Conservation (phyloP, 345 rosid genomes). For the Dimocarpus longan region DNA sequence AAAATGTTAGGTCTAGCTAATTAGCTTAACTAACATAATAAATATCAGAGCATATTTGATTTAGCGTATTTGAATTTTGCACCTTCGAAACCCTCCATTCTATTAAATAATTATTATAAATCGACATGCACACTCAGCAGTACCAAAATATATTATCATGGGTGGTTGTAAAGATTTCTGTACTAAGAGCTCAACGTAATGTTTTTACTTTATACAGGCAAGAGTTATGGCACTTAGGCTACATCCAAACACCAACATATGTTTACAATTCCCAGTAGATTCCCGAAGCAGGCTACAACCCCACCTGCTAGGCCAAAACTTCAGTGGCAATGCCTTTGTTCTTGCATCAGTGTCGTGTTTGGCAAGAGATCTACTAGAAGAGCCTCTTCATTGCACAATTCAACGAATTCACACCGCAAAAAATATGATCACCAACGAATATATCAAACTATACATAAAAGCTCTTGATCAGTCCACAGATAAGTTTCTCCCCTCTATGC, state of each 20-base stretch:
- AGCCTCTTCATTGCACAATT: slow-evolving; percentile 20
- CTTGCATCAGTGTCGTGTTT: slow-evolving; percentile 29
- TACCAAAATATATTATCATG: not conserved
- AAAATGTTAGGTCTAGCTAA: too few species aligned
- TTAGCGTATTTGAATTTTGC: not conserved
- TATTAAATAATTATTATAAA: too few species aligned
- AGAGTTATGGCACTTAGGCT: slow-evolving; percentile 20
- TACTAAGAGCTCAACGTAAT: not conserved
- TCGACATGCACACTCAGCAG: too few species aligned
- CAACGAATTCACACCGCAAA: slow-evolving; percentile 22
- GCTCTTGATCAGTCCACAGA: slow-evolving; percentile 26
- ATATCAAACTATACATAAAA: slow-evolving; percentile 21
- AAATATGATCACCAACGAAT: slow-evolving; percentile 15
- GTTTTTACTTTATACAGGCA: slow-evolving; percentile 10
- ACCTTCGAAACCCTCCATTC: not conserved
- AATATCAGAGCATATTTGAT: not conserved
- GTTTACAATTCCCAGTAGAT: slow-evolving; percentile 31
- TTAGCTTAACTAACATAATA: too few species aligned
- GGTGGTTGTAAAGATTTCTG: not conserved
- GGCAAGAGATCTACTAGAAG: slow-evolving; percentile 15
- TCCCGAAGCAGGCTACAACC: slow-evolving; percentile 23
- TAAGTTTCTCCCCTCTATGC: slow-evolving; percentile 30
- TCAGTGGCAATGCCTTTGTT: slow-evolving; percentile 30
- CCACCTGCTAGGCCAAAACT: slow-evolving; percentile 24
- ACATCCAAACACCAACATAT: slow-evolving; percentile 21